phyloP scores from a whole-genome alignment of 768 basidiomycete species.

The Terana coerulea region DNA sequence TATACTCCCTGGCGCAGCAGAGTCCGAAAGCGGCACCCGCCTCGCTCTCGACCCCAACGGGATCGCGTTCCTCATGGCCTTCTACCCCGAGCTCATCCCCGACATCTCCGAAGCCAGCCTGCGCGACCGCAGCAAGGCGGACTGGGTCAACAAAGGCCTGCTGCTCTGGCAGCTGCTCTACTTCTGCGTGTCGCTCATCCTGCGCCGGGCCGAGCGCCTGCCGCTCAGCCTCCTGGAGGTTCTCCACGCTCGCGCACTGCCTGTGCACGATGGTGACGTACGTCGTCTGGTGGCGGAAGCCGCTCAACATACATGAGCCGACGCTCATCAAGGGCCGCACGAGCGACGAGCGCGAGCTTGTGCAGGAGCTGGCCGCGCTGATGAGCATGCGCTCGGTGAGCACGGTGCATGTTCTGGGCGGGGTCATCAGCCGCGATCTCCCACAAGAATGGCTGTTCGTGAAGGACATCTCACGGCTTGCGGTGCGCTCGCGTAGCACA shows the following conservation, averaged over 20 bases:
- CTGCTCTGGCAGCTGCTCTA: constrained; percentile 29
- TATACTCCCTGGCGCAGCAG: not conserved
- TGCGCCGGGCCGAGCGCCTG: constrained; percentile 20
- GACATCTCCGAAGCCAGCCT: constrained; percentile 21
- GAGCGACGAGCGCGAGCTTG: too few relatives aligned
- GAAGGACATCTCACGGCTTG: not conserved
- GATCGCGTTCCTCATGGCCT: constrained; percentile 4
- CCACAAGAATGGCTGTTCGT: not conserved
- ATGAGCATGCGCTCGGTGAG: not conserved
- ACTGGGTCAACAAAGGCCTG: constrained; percentile 27
- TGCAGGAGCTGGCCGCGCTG: not conserved
- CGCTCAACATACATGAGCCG: constrained; percentile 26
- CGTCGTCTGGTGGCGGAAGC: constrained; percentile 37
- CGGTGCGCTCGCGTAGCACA: too few relatives aligned
- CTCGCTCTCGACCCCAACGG: constrained; percentile 1
- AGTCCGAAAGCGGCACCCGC: not conserved
- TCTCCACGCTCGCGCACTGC: constrained; percentile 31
- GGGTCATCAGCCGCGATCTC: not conserved
- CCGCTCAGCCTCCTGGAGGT: constrained; percentile 31
- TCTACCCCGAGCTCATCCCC: constrained; percentile 9
- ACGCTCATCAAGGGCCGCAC: not conserved
- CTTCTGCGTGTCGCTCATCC: constrained; percentile 29
- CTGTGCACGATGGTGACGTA: constrained; percentile 29
- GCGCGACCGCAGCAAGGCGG: constrained; percentile 30
- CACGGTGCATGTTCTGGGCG: not conserved